phyloP scores from a whole-genome alignment of 345 rosid species.

The Reutealis trisperma region DNA sequence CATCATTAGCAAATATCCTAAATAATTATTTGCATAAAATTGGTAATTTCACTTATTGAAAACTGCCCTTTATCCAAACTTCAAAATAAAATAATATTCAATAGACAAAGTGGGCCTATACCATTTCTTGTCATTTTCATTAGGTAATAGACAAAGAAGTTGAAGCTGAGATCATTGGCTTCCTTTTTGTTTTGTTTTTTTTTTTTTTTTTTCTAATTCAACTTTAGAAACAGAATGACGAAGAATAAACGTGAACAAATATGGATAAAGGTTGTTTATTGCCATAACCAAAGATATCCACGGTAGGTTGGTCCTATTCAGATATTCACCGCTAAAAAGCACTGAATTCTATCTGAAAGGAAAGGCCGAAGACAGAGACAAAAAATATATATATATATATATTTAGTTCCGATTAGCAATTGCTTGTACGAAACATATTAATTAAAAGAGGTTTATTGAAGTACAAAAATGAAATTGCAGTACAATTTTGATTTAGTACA shows the following conservation, averaged over 20 bases:
- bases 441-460: neutral
- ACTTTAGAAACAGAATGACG: neutral
- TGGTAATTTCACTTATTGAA: neutral
- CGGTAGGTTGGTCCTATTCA: too few relatives aligned
- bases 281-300: too few relatives aligned
- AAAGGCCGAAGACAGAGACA: too few relatives aligned
- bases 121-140: neutral
- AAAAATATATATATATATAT: too few relatives aligned
- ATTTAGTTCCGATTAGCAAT: too few relatives aligned
- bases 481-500: neutral
- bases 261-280: neutral
- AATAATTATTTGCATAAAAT: neutral
- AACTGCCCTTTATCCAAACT: neutral
- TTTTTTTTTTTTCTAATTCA: neutral
- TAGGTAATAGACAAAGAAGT: neutral
- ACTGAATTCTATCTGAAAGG: too few relatives aligned
- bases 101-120: neutral
- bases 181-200: too few relatives aligned
- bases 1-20: neutral
- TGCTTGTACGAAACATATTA: neutral
- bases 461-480: slow-evolving; percentile 10
- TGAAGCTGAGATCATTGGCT: neutral
- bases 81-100: neutral
- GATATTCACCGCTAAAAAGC: too few relatives aligned
- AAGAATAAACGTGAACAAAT: neutral